Percentiles rank a stretch among this genome's conserved stretches.
These are phyloP conservation scores for Monosporascus sp. DNA, from an alignment of 2,329 filamentous ascomycete genomes.

Conservation along the genomic window DNA sequence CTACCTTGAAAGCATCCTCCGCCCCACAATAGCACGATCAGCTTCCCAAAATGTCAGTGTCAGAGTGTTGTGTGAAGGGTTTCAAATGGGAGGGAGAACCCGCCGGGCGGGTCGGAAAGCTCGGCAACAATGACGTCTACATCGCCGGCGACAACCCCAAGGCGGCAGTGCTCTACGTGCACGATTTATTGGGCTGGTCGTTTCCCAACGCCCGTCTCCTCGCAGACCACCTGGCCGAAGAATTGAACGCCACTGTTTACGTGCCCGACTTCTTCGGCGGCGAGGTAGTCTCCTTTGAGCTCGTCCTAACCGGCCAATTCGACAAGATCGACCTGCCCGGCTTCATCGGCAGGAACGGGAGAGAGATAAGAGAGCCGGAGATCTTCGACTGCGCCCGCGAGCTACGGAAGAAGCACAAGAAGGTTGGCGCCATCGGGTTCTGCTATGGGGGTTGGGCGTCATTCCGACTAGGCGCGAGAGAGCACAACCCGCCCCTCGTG, in stretches of 20 bases:
- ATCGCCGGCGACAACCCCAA: conserved; percentile 27
- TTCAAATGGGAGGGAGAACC: conserved; percentile 38
- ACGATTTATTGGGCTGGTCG: conserved; percentile 39
- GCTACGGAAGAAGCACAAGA: conserved; percentile 27
- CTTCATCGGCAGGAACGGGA: conserved; percentile 30
- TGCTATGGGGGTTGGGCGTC: conserved; percentile 43
- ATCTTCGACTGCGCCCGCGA: conserved; percentile 29
- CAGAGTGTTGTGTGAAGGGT: conserved; percentile 29
- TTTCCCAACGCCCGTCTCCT: conserved; percentile 39
- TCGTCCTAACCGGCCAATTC: conserved; percentile 21
- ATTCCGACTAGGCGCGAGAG: conserved; percentile 32
- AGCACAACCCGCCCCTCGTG: conserved; percentile 29
- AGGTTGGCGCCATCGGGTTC: conserved; percentile 37
- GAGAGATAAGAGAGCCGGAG: conserved; percentile 32
- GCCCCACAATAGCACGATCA: neutral
- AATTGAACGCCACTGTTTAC: conserved; percentile 41
- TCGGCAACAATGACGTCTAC: conserved; percentile 32
- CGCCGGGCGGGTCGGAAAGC: conserved; percentile 27
- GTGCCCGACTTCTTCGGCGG: conserved; percentile 33
- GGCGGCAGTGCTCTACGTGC: conserved; percentile 31
- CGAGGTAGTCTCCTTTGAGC: conserved; percentile 24
- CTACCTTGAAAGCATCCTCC: neutral
- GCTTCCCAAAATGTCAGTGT: conserved; percentile 10
- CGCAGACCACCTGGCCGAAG: conserved; percentile 41
- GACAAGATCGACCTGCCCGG: conserved; percentile 31